These are phyloP conservation scores for Ophiocordyceps camponoti-saundersi DNA, from an alignment of 2,329 filamentous ascomycete species.

Conservation along the genomic window DNA sequence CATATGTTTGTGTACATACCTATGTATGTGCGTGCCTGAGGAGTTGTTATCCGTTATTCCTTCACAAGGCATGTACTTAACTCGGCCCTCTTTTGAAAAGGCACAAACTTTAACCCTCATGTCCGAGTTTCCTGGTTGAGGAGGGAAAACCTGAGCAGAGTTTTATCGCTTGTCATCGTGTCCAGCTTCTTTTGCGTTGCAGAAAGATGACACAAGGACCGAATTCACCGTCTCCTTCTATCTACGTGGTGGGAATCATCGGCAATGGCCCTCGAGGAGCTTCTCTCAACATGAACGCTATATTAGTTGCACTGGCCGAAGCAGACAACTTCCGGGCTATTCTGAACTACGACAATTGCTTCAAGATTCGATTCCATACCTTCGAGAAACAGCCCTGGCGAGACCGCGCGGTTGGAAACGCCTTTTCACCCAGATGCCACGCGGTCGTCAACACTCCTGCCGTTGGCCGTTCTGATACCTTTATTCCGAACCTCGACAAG, in stretches of 20 bases:
- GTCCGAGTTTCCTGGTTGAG: too few species aligned
- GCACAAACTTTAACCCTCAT: too few species aligned
- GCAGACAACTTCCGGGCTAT: neutral
- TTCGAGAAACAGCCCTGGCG: neutral
- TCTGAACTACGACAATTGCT: neutral
- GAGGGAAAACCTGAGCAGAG: too few species aligned
- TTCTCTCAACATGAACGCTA: neutral
- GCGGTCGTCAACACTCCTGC: neutral
- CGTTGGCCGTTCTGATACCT: neutral
- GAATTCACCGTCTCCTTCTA: neutral
- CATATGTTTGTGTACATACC: too few species aligned
- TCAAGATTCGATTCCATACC: neutral
- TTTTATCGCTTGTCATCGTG: too few species aligned
- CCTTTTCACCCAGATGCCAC: neutral
- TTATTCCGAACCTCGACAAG: neutral
- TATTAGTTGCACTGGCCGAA: neutral
- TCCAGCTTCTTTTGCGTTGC: neutral
- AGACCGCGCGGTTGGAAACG: neutral
- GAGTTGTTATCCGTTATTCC: too few species aligned
- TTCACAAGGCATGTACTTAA: too few species aligned
- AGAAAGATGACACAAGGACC: neutral
- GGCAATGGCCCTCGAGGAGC: neutral
- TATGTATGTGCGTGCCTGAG: too few species aligned
- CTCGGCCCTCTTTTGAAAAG: too few species aligned
- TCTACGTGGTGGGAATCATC: neutral